Evolutionary conservation across 1,284 basidiomycete genomes (phyloP).

Genomic region (Marasmius tenuissimus): DNA sequence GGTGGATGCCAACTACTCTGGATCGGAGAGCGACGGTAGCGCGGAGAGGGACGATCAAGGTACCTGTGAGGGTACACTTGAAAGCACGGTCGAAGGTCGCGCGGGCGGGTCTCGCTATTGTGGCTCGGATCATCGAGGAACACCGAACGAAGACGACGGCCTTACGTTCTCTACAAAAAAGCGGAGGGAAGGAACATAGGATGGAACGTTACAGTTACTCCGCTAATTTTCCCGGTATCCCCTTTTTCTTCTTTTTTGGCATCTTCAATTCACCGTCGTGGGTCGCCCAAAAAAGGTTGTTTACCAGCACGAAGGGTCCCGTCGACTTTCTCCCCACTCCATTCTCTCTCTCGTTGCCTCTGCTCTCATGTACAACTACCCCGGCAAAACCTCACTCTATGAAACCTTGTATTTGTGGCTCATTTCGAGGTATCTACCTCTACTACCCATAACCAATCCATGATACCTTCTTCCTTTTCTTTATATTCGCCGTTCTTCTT

Average conservation of each 20-base stretch:
- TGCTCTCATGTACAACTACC: neutral
- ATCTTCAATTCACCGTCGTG: too few relatives aligned
- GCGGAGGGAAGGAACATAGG: neutral
- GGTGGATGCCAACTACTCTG: neutral
- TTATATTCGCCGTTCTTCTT: neutral
- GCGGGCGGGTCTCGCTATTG: neutral
- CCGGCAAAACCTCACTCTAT: neutral
- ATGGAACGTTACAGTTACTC: neutral
- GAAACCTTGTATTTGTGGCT: slow-evolving; percentile 1
- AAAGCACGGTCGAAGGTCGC: neutral
- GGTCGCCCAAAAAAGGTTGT: neutral
- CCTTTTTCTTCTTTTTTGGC: neutral
- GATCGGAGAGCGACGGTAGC: neutral
- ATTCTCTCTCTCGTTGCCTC: neutral
- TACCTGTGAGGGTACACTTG: neutral
- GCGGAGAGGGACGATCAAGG: neutral
- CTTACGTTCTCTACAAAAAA: neutral
- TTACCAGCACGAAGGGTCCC: neutral
- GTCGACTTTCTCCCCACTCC: neutral
- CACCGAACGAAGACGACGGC: neutral
- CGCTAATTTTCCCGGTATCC: neutral
- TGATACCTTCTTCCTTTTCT: neutral
- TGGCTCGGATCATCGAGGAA: neutral
- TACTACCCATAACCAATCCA: neutral
- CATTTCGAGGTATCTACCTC: neutral